These are phyloP conservation scores for Botrytis porri DNA, from an alignment of 2,329 filamentous ascomycete species.

Conservation along the genomic window DNA sequence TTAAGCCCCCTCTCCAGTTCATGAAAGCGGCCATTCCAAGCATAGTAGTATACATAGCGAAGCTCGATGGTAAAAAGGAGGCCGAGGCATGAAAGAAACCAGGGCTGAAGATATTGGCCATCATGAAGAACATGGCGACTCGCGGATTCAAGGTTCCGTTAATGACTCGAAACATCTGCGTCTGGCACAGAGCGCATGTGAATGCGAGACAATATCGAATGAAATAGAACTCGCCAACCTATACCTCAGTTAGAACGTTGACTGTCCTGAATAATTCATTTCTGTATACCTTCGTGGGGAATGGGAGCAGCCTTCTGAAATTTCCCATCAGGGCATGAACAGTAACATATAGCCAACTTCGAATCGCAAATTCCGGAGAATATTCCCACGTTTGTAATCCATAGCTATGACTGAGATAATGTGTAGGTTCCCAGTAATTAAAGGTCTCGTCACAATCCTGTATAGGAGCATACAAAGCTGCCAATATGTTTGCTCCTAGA, in stretches of 20 bases:
- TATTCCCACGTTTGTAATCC: slow-evolving; percentile 99
- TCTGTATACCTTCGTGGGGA: slow-evolving; percentile 53
- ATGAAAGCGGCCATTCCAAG: slow-evolving; percentile 85
- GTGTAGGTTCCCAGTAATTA: slow-evolving; percentile 98
- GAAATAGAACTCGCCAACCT: slow-evolving; percentile 79
- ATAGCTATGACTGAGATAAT: slow-evolving; percentile 90
- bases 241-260: slow-evolving; percentile 18
- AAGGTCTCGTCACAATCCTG: slow-evolving; percentile 98
- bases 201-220: slow-evolving; percentile 74
- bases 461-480: slow-evolving; percentile 82
- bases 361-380: slow-evolving; percentile 88
- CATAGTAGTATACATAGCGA: slow-evolving; percentile 93
- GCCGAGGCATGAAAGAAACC: slow-evolving; percentile 92
- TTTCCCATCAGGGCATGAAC: slow-evolving; percentile 74
- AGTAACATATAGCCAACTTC: slow-evolving; percentile 87
- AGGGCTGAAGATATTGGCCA: slow-evolving; percentile 73
- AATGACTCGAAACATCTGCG: slow-evolving; percentile 74
- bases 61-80: slow-evolving; percentile 87
- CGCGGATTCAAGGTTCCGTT: slow-evolving; percentile 74
- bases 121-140: slow-evolving; percentile 80
- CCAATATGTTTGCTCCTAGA: slow-evolving; percentile 67
- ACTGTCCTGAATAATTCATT: neutral
- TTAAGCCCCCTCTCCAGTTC: slow-evolving; percentile 78
- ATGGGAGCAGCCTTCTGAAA: slow-evolving; percentile 60
- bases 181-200: slow-evolving; percentile 77